Evolutionary conservation across 1,284 basidiomycete species (phyloP).

Genomic region (Ceratobasidium sp.): DNA sequence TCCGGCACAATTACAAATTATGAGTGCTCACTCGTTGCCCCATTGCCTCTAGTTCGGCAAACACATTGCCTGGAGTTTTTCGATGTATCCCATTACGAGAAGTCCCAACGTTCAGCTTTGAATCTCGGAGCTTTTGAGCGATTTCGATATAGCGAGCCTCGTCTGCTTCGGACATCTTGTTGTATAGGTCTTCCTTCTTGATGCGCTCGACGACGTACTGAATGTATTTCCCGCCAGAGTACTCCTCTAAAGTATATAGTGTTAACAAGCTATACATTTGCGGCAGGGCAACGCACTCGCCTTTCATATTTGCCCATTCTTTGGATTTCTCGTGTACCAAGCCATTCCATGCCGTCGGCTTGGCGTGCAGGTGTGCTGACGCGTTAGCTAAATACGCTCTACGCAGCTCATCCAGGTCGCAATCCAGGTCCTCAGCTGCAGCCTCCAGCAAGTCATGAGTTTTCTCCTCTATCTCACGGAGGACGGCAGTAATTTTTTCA

Average conservation of each 20-base stretch:
- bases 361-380: not conserved
- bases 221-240: not conserved
- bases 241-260: not conserved
- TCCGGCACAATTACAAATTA: too few relatives aligned
- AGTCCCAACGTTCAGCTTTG: not conserved
- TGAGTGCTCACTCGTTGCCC: not conserved
- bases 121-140: not conserved
- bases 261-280: not conserved
- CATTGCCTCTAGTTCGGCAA: not conserved
- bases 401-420: not conserved
- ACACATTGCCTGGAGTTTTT: not conserved
- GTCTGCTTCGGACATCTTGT: not conserved
- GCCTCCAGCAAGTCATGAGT: not conserved
- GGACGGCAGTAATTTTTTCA: not conserved
- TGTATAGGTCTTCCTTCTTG: not conserved
- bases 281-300: not conserved
- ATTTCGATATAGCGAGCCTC: not conserved
- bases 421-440: not conserved
- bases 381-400: not conserved
- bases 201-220: conserved; percentile 9
- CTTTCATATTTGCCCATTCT: conserved; percentile 3
- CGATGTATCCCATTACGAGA: not conserved
- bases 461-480: not conserved
- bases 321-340: conserved; percentile 8
- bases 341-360: conserved; percentile 10